Evolutionary conservation across 225 moss, liverwort and hornwort genomes (phyloP).

Genomic region (Sphagnum tenellum): DNA sequence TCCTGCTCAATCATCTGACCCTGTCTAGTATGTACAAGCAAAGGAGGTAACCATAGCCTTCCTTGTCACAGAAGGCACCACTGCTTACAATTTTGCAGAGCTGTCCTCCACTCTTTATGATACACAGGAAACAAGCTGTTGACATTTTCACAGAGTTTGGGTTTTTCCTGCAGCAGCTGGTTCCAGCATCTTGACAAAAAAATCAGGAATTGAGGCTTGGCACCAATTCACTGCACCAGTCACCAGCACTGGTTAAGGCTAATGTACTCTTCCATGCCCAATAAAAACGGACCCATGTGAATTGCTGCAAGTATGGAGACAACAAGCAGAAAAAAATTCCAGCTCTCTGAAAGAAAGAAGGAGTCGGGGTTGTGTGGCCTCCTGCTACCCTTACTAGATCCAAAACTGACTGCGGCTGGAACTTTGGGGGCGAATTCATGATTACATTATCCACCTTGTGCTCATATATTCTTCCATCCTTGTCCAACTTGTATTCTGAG

Average conservation of each 20-base stretch:
- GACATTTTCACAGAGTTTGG: conserved; percentile 1
- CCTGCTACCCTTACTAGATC: conserved; percentile 75
- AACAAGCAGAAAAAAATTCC: conserved; percentile 3
- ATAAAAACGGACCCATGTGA: conserved; percentile 95
- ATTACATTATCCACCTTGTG: conserved; percentile 96
- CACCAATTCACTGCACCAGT: conserved; percentile 26
- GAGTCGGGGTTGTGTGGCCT: conserved; percentile 77
- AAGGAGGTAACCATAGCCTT: conserved; percentile 4
- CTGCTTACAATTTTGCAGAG: too few species aligned
- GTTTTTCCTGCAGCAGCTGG: too few species aligned
- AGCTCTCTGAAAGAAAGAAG: conserved; percentile 64
- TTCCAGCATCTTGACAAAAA: not conserved
- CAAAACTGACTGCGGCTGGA: conserved; percentile 48
- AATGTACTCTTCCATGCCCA: conserved; percentile 60
- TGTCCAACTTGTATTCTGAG: conserved; percentile 90
- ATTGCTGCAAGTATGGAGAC: conserved; percentile 65
- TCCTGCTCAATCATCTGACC: too few species aligned
- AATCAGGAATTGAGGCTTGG: conserved; percentile 49
- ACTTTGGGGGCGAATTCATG: conserved; percentile 75
- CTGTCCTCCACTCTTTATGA: conserved; percentile 19
- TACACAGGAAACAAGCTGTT: conserved; percentile 26
- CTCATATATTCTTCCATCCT: conserved; percentile 84
- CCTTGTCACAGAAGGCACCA: too few species aligned
- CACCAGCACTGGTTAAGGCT: conserved; percentile 27
- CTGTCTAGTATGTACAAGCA: conserved; percentile 32